Evolutionary conservation across 305 asterid genomes (phyloP).

Genomic region (Solanum chacoense): DNA sequence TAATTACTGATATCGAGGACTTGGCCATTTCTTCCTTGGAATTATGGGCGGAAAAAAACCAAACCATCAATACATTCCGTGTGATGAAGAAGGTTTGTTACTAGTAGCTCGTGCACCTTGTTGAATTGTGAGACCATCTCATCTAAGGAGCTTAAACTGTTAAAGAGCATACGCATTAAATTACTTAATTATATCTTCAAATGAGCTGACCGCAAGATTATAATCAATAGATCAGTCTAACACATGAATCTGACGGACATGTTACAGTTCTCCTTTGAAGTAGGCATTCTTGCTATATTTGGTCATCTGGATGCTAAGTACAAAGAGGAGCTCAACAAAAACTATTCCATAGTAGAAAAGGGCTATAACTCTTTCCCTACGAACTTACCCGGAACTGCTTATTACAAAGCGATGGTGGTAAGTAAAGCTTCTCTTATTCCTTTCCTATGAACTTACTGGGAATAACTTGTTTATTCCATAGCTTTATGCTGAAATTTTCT

Average conservation of each 20-base stretch:
- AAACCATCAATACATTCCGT: constrained; percentile 40
- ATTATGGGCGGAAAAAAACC: constrained; percentile 27
- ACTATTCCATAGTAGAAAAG: constrained; percentile 57
- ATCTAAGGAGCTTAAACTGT: background rate
- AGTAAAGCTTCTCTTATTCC: background rate
- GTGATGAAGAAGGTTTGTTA: constrained; percentile 58
- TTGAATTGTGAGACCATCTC: background rate
- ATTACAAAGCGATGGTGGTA: constrained; percentile 62
- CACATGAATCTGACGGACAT: background rate
- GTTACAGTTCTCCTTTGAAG: constrained; percentile 71
- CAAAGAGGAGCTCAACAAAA: constrained; percentile 48
- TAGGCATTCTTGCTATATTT: constrained; percentile 68
- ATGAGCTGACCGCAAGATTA: background rate
- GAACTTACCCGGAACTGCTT: constrained; percentile 67
- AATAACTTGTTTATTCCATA: background rate
- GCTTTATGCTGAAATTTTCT: constrained; percentile 1
- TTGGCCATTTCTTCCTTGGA: constrained; percentile 33
- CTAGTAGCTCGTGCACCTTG: background rate
- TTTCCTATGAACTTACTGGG: background rate
- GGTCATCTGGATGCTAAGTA: constrained; percentile 42
- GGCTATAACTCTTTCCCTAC: constrained; percentile 93
- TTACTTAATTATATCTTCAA: background rate
- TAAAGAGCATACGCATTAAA: background rate
- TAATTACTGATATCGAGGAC: constrained; percentile 45
- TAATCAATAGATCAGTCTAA: background rate